Conservation (phyloP, 1,284 basidiomycete genomes). For the Hymenochaete sp. region DNA sequence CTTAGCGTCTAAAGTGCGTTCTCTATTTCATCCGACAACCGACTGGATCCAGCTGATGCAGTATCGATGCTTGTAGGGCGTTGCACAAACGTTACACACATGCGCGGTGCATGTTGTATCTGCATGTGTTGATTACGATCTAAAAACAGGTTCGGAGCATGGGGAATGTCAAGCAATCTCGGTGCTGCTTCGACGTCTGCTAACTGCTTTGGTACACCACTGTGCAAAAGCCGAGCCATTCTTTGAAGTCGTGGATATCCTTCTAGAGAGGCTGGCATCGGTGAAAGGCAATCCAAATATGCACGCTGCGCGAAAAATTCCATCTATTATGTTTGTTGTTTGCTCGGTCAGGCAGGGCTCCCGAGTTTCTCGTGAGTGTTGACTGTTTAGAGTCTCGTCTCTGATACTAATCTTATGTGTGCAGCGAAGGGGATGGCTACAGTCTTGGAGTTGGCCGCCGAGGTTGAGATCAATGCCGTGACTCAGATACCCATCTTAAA, state of each 20-base stretch:
- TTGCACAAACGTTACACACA: slow-evolving; percentile 74
- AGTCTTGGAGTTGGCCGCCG: slow-evolving; percentile 36
- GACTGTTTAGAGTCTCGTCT: not conserved
- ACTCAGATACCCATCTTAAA: slow-evolving; percentile 37
- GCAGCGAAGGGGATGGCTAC: slow-evolving; percentile 41
- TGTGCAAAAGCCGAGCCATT: slow-evolving; percentile 62
- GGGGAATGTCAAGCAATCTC: too few relatives aligned
- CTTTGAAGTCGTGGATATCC: slow-evolving; percentile 45
- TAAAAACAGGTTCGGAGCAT: slow-evolving; percentile 26
- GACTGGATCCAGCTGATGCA: slow-evolving; percentile 20
- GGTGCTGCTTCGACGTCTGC: slow-evolving; percentile 55
- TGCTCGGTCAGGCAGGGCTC: slow-evolving; percentile 59
- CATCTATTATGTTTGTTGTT: slow-evolving; percentile 35
- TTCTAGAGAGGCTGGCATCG: slow-evolving; percentile 32
- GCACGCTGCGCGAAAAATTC: too few relatives aligned
- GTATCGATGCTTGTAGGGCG: slow-evolving; percentile 50
- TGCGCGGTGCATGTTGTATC: slow-evolving; percentile 55
- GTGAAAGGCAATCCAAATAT: too few relatives aligned
- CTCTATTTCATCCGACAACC: slow-evolving; percentile 13
- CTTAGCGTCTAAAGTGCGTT: slow-evolving; percentile 61
- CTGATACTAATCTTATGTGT: slow-evolving; percentile 5
- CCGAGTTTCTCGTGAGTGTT: slow-evolving; percentile 43
- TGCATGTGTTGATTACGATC: slow-evolving; percentile 44
- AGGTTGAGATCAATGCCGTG: slow-evolving; percentile 30
- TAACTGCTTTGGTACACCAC: slow-evolving; percentile 78